Percentiles rank a stretch among this genome's conserved stretches.
phyloP scores from a whole-genome alignment of 352 stramenopile species.

The Aphanomyces stellatus region DNA sequence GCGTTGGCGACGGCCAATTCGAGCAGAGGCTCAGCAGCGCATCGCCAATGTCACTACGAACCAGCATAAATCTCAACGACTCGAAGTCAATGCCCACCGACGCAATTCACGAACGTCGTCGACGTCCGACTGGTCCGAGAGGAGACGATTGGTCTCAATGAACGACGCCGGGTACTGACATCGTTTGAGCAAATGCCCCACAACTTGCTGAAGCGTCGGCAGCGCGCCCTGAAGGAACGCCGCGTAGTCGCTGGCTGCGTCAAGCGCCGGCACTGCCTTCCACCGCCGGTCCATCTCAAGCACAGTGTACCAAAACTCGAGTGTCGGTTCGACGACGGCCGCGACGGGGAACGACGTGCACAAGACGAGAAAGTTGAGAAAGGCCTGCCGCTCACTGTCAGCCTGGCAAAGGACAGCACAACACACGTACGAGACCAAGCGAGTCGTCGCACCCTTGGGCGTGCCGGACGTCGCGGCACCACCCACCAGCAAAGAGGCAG shows the following conservation, averaged over 20 bases:
- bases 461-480: background rate
- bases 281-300: slow-evolving; percentile 48
- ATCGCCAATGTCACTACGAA: slow-evolving; percentile 61
- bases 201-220: slow-evolving; percentile 39
- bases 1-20: slow-evolving; percentile 45
- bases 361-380: slow-evolving; percentile 44
- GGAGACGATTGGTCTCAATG: slow-evolving; percentile 40
- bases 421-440: background rate
- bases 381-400: background rate
- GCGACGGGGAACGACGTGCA: slow-evolving; percentile 50
- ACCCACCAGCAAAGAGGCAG: slow-evolving; percentile 9
- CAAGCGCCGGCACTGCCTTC: slow-evolving; percentile 23
- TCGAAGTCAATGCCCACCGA: too few relatives aligned
- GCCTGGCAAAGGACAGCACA: background rate
- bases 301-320: slow-evolving; percentile 87
- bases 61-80: too few relatives aligned
- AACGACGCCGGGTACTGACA: slow-evolving; percentile 57
- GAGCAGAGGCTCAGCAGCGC: slow-evolving; percentile 73
- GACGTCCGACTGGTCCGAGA: slow-evolving; percentile 48
- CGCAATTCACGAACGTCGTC: slow-evolving; percentile 41
- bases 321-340: slow-evolving; percentile 51
- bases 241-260: slow-evolving; percentile 26
- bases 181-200: slow-evolving; percentile 51
- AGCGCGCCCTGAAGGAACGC: slow-evolving; percentile 30
- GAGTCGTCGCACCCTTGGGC: background rate